Base-by-base conservation (phyloP, 768 basidiomycete species). In the Mycena haematopus region DNA sequence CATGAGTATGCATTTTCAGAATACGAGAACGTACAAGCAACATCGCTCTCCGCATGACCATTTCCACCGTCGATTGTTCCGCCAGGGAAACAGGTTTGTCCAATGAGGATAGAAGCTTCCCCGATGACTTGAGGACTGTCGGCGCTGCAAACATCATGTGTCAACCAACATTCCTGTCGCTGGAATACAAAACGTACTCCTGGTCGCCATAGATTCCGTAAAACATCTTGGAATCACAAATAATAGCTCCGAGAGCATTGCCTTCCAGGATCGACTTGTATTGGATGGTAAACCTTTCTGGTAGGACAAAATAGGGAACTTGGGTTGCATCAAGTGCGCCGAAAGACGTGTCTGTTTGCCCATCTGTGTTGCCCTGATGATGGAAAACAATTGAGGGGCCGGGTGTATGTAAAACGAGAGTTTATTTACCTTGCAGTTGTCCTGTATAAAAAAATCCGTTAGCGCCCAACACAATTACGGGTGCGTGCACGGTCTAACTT, bases 141-240 rank as follows among this genome's bases (percentile, higher is more conserved):
- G 25, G 69, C 70, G 40, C 70, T 72, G 21, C 15, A 22, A 58
- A 47, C 13, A 22, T 14, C 3, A 1, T 35, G 19, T 4, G 21
- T 47, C 22, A 51, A n/a, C 29, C 17, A 59, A 0, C 15, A 3
- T 14, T 15, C 13, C 22, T 19, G 13, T 42, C 15, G 8, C 11
- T 3, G n/a, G 4, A 40, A 42, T 2, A 5, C 22, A 36, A 40
- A 49, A 53, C 68, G 2, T 25, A 72, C 71, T 73, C 64, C 49
- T 65, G 65, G 45, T 73, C 72, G 13, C 70, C 72, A 25, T 69
- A 69, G 24, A 73, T 73, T 11, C 66, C 70, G 44, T 73, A 73
- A n/a, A 69, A 69, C 71, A 73, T 73, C 53, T 71, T 68, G 7
- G 57, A 63, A 24, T 61, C 60, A 45, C 72, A 73, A 13, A 73